Percentiles rank a stretch among this genome's conserved stretches.
Evolutionary conservation across 768 basidiomycete genomes (phyloP).

Genomic region (Hebeloma cylindrosporum): DNA sequence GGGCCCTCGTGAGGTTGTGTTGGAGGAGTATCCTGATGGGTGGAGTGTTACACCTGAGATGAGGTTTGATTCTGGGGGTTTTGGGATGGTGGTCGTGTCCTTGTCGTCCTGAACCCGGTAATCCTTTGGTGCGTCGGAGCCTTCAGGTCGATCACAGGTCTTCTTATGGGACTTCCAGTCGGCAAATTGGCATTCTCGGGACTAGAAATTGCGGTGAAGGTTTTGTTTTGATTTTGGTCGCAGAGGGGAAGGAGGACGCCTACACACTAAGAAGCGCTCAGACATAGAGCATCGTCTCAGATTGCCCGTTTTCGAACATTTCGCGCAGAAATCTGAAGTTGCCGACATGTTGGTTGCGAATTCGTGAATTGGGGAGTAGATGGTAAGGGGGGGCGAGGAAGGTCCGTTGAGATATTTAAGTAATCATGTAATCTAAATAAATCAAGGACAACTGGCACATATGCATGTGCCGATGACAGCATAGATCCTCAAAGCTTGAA

Average conservation of each 20-base stretch:
- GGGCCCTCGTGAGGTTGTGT: too few species aligned
- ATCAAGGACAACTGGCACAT: too few species aligned
- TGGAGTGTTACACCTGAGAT: too few species aligned
- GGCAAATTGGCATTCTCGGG: constrained; percentile 12
- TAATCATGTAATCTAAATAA: too few species aligned
- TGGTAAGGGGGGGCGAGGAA: too few species aligned
- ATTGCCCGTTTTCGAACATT: not conserved
- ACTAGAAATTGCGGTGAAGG: too few species aligned
- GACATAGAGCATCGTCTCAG: constrained; percentile 13
- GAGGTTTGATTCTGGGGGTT: too few species aligned
- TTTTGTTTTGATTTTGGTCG: not conserved
- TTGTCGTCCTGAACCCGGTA: not conserved
- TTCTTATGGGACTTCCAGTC: constrained; percentile 15
- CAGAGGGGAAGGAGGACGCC: not conserved
- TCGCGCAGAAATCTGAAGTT: constrained; percentile 2
- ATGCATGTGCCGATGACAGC: too few species aligned
- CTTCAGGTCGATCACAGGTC: not conserved
- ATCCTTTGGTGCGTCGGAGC: not conserved
- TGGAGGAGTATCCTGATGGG: constrained; percentile 1
- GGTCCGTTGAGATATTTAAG: too few species aligned
- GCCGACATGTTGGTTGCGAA: too few species aligned
- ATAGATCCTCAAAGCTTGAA: constrained; percentile 10
- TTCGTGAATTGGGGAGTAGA: too few species aligned
- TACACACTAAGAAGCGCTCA: constrained; percentile 13
- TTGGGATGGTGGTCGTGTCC: not conserved